These are phyloP conservation scores for Panellus pusillus DNA, from an alignment of 768 basidiomycete genomes.

Conservation along the genomic window DNA sequence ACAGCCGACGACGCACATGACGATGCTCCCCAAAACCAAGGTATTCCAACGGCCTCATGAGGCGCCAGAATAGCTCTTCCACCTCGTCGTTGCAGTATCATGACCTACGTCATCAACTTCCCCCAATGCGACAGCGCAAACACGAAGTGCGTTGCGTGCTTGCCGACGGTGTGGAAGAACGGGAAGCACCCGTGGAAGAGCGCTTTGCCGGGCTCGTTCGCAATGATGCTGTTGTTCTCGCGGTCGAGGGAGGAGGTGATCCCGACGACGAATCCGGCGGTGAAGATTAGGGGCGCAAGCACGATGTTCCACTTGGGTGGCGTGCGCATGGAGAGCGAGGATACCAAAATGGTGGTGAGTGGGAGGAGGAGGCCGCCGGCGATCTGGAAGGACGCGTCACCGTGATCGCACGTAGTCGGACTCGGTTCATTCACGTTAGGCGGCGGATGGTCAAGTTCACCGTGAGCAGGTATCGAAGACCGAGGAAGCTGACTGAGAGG, in stretches of 20 bases:
- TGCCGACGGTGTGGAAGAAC: conserved; percentile 15
- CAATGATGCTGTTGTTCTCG: neutral
- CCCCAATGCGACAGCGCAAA: conserved; percentile 11
- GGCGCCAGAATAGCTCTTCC: neutral
- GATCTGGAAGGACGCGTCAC: neutral
- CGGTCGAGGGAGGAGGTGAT: conserved; percentile 1
- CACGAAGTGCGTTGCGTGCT: conserved; percentile 34
- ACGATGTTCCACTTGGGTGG: neutral
- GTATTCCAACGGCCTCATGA: conserved; percentile 7
- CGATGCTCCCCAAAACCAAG: conserved; percentile 25
- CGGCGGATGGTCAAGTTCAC: conserved; percentile 9
- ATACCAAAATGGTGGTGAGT: conserved; percentile 10
- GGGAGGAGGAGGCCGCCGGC: conserved; percentile 15
- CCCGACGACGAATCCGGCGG: conserved; percentile 12
- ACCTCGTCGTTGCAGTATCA: conserved; percentile 10
- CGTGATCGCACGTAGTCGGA: too few species aligned
- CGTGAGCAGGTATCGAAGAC: conserved; percentile 48
- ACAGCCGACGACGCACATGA: conserved; percentile 71
- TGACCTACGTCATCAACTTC: conserved; percentile 1
- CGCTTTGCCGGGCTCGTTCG: conserved; percentile 2
- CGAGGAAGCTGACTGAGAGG: conserved; percentile 44
- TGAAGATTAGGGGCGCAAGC: conserved; percentile 6
- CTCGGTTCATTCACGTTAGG: too few species aligned
- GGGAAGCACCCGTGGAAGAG: conserved; percentile 15
- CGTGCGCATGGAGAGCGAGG: conserved; percentile 1